Conservation (phyloP, 208 protist genomes). For the Vickermania ingenoplastis region DNA sequence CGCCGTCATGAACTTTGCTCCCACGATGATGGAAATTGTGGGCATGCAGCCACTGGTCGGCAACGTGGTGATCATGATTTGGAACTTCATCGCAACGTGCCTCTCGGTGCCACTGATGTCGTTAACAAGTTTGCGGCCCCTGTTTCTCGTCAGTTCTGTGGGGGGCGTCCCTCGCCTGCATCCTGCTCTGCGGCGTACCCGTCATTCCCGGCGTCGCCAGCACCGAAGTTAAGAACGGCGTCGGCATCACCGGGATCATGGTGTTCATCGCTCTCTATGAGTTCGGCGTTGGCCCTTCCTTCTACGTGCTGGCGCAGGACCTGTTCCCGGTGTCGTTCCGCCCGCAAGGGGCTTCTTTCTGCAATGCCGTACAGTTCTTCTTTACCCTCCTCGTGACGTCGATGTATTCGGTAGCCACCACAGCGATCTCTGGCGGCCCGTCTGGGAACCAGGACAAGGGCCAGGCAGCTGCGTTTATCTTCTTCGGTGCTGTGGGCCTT, state of each 20-base stretch:
- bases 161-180: slow-evolving; percentile 13
- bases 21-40: slow-evolving; percentile 19
- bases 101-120: slow-evolving; percentile 21
- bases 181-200: slow-evolving; percentile 14
- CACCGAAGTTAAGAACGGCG: slow-evolving; percentile 7
- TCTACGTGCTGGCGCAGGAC: slow-evolving; percentile 23
- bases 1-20: slow-evolving; percentile 43
- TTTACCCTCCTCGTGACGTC: slow-evolving; percentile 32
- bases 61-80: slow-evolving; percentile 42
- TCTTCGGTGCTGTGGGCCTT: slow-evolving; percentile 29
- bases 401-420: slow-evolving; percentile 25
- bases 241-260: slow-evolving; percentile 25
- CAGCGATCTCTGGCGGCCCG: slow-evolving; percentile 25
- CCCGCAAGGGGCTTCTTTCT: slow-evolving; percentile 14
- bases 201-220: slow-evolving; percentile 11
- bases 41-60: slow-evolving; percentile 21
- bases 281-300: slow-evolving; percentile 27
- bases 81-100: slow-evolving; percentile 29
- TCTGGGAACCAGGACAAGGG: slow-evolving; percentile 36
- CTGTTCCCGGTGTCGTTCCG: slow-evolving; percentile 31
- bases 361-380: slow-evolving; percentile 16
- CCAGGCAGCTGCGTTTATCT: slow-evolving; percentile 24
- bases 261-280: slow-evolving; percentile 31
- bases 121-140: slow-evolving; percentile 8
- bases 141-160: slow-evolving; percentile 15